These are phyloP conservation scores for Fraxinus baroniana DNA, from an alignment of 305 asterid species.

Conservation along the genomic window DNA sequence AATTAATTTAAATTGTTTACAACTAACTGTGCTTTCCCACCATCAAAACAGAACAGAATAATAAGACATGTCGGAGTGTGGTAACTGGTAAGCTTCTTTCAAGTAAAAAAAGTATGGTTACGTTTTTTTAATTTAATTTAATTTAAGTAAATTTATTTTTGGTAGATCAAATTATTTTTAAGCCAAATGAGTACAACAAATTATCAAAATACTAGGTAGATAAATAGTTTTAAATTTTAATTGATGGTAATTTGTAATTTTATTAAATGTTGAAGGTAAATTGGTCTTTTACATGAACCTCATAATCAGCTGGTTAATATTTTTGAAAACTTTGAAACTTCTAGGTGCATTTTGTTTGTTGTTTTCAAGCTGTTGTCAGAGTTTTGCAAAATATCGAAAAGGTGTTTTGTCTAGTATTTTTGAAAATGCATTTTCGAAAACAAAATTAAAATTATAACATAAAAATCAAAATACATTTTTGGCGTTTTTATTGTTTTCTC, in stretches of 20 bases:
- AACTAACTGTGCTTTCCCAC: neutral
- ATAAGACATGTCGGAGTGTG: neutral
- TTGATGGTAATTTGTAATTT: neutral
- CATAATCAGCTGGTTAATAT: neutral
- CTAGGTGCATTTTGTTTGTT: too few species aligned
- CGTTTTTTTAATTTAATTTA: neutral
- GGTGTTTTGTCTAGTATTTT: too few species aligned
- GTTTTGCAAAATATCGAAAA: too few species aligned
- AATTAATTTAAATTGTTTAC: neutral
- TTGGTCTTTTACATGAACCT: neutral
- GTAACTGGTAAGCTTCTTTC: neutral
- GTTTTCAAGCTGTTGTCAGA: too few species aligned
- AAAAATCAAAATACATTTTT: too few species aligned
- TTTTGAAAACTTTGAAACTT: neutral
- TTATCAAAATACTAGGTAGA: neutral
- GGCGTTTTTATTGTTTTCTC: neutral
- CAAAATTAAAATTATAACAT: too few species aligned
- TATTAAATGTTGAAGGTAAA: neutral
- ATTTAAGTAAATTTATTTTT: neutral
- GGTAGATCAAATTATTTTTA: neutral
- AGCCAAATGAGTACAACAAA: neutral
- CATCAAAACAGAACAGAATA: neutral
- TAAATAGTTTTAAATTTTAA: too few species aligned
- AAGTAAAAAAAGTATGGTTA: neutral
- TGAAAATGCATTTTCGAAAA: too few species aligned